Base-by-base conservation (phyloP, 2,329 filamentous ascomycete genomes). In the Venturia aucupariae region DNA sequence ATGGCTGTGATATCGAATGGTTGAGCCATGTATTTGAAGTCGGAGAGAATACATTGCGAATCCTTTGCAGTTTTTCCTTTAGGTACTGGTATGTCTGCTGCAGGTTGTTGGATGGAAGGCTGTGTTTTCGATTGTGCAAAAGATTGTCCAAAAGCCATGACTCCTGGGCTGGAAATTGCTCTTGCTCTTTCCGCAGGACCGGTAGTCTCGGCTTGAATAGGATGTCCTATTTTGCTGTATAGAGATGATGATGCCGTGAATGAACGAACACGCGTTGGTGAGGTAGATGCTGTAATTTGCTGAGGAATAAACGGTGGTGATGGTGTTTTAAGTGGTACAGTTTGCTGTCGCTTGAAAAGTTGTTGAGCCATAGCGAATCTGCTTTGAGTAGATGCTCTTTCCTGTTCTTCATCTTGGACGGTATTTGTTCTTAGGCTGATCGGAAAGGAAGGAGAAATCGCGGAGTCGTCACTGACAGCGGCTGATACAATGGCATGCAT, bases 231-330 rank as follows among this genome's bases (percentile, higher is more conserved):
- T 57, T 55, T 57, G 32, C 24, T 44, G 48, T 63, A 63, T 59
- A 63, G 22, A 30, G 62, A 57, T 63, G 62, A 32, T 5, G 51
- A 57, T 17, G 62, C 22, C 30, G 62, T 63, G 30, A 54, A 51
- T 22, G 62, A 54, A 8, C 62, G 30, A 30, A 15, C 3, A 17
- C 46, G 48, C 13, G 51, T n/a, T 41, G 51, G 35, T 11, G 44
- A 39, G 4, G n/a, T 39, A 63, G 60, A 17, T 51, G 24, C 4
- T 4, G 27, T 51, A 11, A 15, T 6, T 57, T 57, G 51, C 19
- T 3, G 30, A 22, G 51, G 27, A 10, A 57, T 57, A 57, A 35
- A 35, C 3, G 51, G 51, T n/a, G 51, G 39, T 51, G 42, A 32
- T 38, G 39, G 42, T 32, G 42, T n/a, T 46, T 46, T 44, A 11